Evolutionary conservation across 2,329 filamentous ascomycete genomes (phyloP), one percentile per base, ranked within the genome.

Genomic region (Phyllosticta citrichinensis): DNA sequence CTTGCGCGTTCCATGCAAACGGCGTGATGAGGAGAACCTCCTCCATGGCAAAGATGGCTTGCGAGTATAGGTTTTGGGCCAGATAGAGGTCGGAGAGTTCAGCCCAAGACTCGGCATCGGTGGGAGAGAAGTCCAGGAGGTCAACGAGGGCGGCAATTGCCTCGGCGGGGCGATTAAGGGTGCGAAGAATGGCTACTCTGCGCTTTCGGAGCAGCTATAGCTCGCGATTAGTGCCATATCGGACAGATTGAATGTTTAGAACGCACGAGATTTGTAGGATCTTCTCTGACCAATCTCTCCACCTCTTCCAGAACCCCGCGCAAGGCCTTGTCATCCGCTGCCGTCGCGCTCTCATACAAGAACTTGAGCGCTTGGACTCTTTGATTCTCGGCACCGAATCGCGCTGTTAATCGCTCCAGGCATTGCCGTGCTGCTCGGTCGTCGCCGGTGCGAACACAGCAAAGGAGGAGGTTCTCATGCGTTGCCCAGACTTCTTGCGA

Each of bases 1-100:
- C 92, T 73, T 97, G 91, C 65, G 96, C 89, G 78, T 96, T 97
- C 92, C 94, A 99, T 20, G 93, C 90, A 77, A 96, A 96, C 3
- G 94, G 93, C 58, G 85, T 83, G 62, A 96, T 80, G 57, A 97
- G 79, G 53, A 99, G 75, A 20, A 96, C 91, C 73, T 99, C 94
- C 73, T 99, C 94, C 53, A 96, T 77, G 63, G 91, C 87, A 73
- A 88, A 96, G 57, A 96, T 85, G 50, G 91, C 89, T 73, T 97
- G 93, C 14, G 86, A 77, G 69, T 88, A 91, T 67, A 93, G 76
- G 0, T 88, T 90, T 70, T 93, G 88, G 20, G 81, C 81, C 30
- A 91, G 80, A 74, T 99, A 97, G 63, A 97, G 76, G 71, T 96
- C 91, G 58, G 89, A 85, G 66, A 97, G 80, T 76, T 99, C 94